Base-by-base conservation (phyloP, 2,329 filamentous ascomycete genomes). In the Arthroderma sp. region DNA sequence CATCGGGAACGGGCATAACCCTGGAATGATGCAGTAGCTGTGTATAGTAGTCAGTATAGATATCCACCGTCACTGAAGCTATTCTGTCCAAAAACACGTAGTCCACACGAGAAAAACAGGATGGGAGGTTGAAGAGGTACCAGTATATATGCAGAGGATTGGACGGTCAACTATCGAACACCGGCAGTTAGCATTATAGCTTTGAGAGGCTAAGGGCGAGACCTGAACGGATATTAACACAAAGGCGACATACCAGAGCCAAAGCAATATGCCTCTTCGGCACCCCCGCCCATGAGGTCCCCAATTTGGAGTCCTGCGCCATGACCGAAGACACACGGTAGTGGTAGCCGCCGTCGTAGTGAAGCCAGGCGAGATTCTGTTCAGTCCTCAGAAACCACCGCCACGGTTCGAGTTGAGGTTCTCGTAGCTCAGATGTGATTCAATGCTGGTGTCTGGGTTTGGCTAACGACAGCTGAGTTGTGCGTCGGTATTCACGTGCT, bases 1-100 rank as follows among this genome's bases (percentile, higher is more conserved):
- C 85, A 60, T 82, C 80, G 6, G 76, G 72, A 6, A 80, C 74
- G n/a, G 87, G 83, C 88, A 95, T 95, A 49, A 93, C 80, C 52
- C 88, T 79, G 29, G 88, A 94, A 65, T 96, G 94, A 68, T 95
- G 89, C 74, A 94, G 83, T 45, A 95, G 75, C 85, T 89, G 58
- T 30, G n/a, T 36, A 11, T 34, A 27, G 34, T 32, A 6, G 42
- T 49, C 27, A 49, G 44, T 39, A 22, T 22, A 34, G 33, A 27
- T 28, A 22, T 15, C 40, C 22, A 15, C 8, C 8, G 10, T 8
- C 36, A 9, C 8, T n/a, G 15, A 22, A 9, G 32, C 37, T 30
- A 29, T 34, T 22, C 29, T 11, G 15, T 28, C 42, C 11, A 29
- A 5, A 38, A 9, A 8, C 6, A 11, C 39, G 40, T 29, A 43